phyloP scores from a whole-genome alignment of 1,139 yeast genomes.

The Pichia terricola region DNA sequence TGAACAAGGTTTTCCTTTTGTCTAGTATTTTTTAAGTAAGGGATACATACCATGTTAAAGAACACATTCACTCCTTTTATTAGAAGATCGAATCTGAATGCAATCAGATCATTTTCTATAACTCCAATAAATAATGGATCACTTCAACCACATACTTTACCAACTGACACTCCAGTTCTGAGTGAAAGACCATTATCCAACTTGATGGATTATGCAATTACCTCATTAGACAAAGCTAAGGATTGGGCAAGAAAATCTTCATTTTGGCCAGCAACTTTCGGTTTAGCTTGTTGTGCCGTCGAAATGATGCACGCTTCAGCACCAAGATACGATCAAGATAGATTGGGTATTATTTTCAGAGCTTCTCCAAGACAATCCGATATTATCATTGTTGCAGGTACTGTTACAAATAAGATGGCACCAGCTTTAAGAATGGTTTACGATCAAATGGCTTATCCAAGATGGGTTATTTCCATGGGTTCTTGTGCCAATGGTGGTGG shows the following conservation, averaged over 20 bases:
- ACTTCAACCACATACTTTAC: constrained; percentile 18
- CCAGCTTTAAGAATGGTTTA: constrained; percentile 89
- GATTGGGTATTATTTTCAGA: constrained; percentile 88
- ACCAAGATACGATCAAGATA: constrained; percentile 88
- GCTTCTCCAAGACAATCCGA: constrained; percentile 92
- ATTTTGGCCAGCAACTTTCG: constrained; percentile 92
- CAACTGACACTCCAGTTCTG: constrained; percentile 43
- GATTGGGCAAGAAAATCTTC: constrained; percentile 92
- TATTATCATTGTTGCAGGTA: constrained; percentile 90
- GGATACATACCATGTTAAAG: too few relatives aligned
- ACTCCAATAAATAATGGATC: constrained; percentile 9
- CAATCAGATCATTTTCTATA: constrained; percentile 10
- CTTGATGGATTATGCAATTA: constrained; percentile 73
- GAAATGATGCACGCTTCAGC: constrained; percentile 95
- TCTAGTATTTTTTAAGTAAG: too few relatives aligned
- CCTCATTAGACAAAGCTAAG: constrained; percentile 76
- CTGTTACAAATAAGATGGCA: constrained; percentile 88
- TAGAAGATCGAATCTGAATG: too few relatives aligned
- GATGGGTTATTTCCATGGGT: constrained; percentile 89
- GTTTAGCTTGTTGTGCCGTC: constrained; percentile 87
- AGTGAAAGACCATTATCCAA: constrained; percentile 41
- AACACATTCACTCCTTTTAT: too few relatives aligned
- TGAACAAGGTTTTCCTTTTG: too few relatives aligned
- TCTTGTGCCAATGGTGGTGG: constrained; percentile 95
- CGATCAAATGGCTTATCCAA: constrained; percentile 92